Conservation (phyloP, 495 filamentous ascomycete genomes). For the Paragyromitra xinjiangensis region DNA sequence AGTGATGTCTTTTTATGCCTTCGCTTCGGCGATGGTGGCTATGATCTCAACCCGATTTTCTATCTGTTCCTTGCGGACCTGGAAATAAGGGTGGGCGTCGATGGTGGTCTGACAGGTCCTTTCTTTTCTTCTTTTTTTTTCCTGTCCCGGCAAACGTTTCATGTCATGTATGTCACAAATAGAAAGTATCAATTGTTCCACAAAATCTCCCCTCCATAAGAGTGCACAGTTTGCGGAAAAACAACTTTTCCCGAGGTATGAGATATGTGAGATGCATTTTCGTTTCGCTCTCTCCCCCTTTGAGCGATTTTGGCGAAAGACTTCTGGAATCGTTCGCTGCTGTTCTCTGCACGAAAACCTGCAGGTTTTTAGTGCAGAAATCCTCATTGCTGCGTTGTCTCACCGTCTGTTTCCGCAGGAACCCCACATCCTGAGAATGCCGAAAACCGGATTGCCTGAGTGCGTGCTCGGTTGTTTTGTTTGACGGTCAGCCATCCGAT, state of each 20-base stretch:
- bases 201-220: constrained; percentile 3
- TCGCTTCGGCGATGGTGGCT: constrained; percentile 67
- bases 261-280: constrained; percentile 40
- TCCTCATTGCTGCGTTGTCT: constrained; percentile 50
- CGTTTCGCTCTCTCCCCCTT: constrained; percentile 46
- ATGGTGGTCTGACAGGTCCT: constrained; percentile 35
- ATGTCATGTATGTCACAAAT: constrained; percentile 44
- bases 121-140: constrained; percentile 28
- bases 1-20: constrained; percentile 62
- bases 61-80: constrained; percentile 61
- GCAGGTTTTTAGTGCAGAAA: constrained; percentile 49
- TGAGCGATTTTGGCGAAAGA: constrained; percentile 54
- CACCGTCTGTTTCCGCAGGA: constrained; percentile 52
- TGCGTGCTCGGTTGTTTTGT: constrained; percentile 50
- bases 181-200: constrained; percentile 37
- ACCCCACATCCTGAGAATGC: constrained; percentile 52
- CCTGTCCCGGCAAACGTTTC: constrained; percentile 31
- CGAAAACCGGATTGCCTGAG: constrained; percentile 53
- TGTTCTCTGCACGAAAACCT: constrained; percentile 55
- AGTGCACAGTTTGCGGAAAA: constrained; percentile 29
- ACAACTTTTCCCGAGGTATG: constrained; percentile 1
- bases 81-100: constrained; percentile 23
- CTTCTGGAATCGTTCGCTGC: constrained; percentile 54
- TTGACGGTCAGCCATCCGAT: constrained; percentile 48
- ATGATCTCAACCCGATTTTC: constrained; percentile 69